phyloP scores from a whole-genome alignment of 1,284 basidiomycete genomes.

The Amylostereum areolatum region DNA sequence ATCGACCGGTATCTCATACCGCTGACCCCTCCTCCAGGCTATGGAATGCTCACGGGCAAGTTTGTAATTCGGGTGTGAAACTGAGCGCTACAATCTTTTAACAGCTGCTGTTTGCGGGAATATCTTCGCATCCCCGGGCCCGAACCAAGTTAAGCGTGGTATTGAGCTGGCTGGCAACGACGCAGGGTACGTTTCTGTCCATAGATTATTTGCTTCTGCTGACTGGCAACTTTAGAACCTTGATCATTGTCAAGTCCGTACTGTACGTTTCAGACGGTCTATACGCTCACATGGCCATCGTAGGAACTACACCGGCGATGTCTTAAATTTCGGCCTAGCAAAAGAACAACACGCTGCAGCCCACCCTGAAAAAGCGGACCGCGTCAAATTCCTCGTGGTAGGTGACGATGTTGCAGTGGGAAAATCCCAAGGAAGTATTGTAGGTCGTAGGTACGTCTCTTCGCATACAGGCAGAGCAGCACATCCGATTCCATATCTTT shows the following conservation, averaged over 20 bases:
- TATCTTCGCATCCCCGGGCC: conserved; percentile 85
- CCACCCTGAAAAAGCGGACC: conserved; percentile 60
- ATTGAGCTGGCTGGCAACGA: conserved; percentile 77
- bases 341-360: conserved; percentile 78
- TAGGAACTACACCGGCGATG: conserved; percentile 85
- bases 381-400: conserved; percentile 79
- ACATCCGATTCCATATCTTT: background rate
- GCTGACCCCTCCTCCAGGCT: conserved; percentile 35
- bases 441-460: conserved; percentile 60
- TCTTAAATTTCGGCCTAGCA: conserved; percentile 90
- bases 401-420: conserved; percentile 92
- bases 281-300: conserved; percentile 6
- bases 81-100: conserved; percentile 1
- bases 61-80: conserved; percentile 1
- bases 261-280: background rate
- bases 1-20: conserved; percentile 1
- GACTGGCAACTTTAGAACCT: conserved; percentile 39
- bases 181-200: conserved; percentile 51
- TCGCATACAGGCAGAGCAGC: background rate
- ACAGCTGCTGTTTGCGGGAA: conserved; percentile 82
- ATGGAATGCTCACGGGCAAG: conserved; percentile 73
- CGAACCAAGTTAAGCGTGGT: conserved; percentile 73
- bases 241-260: conserved; percentile 80
- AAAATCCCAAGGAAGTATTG: conserved; percentile 70
- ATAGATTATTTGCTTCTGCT: conserved; percentile 1